Base-by-base conservation (phyloP, 331 rosid genomes). In the Prunus yedoensis region DNA sequence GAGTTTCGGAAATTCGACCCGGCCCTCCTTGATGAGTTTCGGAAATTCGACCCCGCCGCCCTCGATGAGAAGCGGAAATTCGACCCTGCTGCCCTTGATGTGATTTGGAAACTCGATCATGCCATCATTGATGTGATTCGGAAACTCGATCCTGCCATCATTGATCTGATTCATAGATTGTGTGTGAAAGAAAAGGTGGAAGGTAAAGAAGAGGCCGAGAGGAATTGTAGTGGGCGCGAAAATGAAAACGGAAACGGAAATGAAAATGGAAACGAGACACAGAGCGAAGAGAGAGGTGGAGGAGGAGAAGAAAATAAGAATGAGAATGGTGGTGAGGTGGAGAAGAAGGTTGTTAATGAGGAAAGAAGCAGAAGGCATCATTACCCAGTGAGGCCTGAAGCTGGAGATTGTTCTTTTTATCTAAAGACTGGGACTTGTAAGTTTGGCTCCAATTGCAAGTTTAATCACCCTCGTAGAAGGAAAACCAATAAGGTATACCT, bases 391-490 rank as follows among this genome's bases (percentile, higher is more conserved):
- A 83, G 99, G 78, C 96, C 96, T 10, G 97, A 89, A 35, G 94
- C 97, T 45, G 92, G 82, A 77, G 99, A 92, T 75, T 95, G 99
- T 78, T 58, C 88, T 15, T 90, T 69, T 77, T 92, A 90, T 78
- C 85, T 94, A 49, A 94, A 84, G 82, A 92, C 93, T 51, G 96
- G 99, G 70, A 75, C 53, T 76, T 90, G 99, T 80, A 95, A 95
- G 82, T 90, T 85, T 51, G 97, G 97, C 66, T 79, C 87, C 74
- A 74, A 84, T 74, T 92, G 99, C 97, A 95, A 79, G 83, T 95
- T 90, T 74, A 95, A 95, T 68, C 99, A 95, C 77, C 99, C 97
- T 10, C 73, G 83, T 58, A 68, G 89, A 77, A 87, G 84, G 87
- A 87, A 83, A 79, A 75, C 15, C 43, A 76, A 45, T 45, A 91